Evolutionary conservation across 2,329 filamentous ascomycete genomes (phyloP).

Genomic region (Aspergillus sp.): DNA sequence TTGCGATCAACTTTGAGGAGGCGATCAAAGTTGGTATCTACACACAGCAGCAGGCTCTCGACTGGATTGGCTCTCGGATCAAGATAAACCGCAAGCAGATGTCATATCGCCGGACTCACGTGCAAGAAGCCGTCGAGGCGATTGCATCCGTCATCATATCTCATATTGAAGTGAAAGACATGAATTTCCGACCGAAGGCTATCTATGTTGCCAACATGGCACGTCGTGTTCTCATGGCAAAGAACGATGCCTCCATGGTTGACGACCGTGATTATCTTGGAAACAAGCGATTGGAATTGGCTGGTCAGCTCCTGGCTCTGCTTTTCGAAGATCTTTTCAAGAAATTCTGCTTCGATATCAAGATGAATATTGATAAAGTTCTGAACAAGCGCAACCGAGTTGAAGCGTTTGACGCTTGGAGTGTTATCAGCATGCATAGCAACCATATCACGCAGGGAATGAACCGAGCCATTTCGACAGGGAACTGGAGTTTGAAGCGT

Average conservation of each 20-base stretch:
- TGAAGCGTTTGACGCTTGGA: constrained; percentile 82
- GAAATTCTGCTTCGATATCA: constrained; percentile 85
- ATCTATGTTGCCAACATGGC: constrained; percentile 98
- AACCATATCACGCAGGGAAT: constrained; percentile 89
- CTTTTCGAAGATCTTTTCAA: constrained; percentile 99
- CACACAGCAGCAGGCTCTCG: constrained; percentile 93
- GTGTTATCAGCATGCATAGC: constrained; percentile 81
- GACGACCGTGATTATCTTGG: constrained; percentile 98
- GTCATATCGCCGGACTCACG: constrained; percentile 73
- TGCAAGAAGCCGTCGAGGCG: constrained; percentile 90
- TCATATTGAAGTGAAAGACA: constrained; percentile 86
- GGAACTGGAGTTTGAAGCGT: constrained; percentile 96
- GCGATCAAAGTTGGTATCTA: constrained; percentile 81
- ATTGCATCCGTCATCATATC: constrained; percentile 91
- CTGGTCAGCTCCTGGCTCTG: constrained; percentile 89
- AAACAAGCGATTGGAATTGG: constrained; percentile 94
- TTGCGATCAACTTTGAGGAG: constrained; percentile 93
- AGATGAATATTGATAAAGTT: constrained; percentile 92
- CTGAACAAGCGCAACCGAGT: constrained; percentile 91
- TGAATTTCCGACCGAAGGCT: constrained; percentile 96
- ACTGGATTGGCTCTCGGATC: constrained; percentile 85
- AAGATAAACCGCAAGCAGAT: constrained; percentile 75
- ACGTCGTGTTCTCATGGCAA: constrained; percentile 91
- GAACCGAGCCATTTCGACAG: constrained; percentile 94
- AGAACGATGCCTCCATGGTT: constrained; percentile 84